Conservation (phyloP, 2,329 filamentous ascomycete species). For the Blastomyces silverae region DNA sequence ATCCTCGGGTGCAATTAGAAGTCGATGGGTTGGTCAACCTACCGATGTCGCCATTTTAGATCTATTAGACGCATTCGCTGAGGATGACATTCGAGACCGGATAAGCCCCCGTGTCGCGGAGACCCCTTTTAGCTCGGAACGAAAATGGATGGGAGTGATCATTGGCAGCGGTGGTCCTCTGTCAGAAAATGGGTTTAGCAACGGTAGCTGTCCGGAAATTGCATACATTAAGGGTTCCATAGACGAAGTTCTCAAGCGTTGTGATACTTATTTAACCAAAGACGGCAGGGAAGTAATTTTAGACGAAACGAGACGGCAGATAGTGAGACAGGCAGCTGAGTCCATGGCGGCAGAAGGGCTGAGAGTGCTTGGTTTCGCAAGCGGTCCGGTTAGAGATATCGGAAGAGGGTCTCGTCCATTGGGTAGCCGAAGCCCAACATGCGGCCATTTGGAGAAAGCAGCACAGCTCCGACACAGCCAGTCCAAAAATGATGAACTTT, state of each 20-base stretch:
- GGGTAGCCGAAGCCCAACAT: slow-evolving; percentile 50
- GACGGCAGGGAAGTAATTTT: slow-evolving; percentile 82
- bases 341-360: slow-evolving; percentile 83
- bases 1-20: slow-evolving; percentile 59
- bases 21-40: slow-evolving; percentile 92
- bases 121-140: slow-evolving; percentile 91
- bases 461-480: slow-evolving; percentile 26
- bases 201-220: slow-evolving; percentile 58
- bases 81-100: slow-evolving; percentile 82
- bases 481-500: slow-evolving; percentile 61
- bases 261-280: slow-evolving; percentile 80
- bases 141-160: slow-evolving; percentile 98
- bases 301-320: slow-evolving; percentile 65
- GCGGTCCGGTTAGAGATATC: slow-evolving; percentile 58
- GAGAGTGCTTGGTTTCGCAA: slow-evolving; percentile 87
- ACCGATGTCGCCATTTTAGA: slow-evolving; percentile 97
- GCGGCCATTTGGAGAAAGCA: slow-evolving; percentile 23
- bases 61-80: slow-evolving; percentile 79
- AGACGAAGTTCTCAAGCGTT: slow-evolving; percentile 76
- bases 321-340: slow-evolving; percentile 73
- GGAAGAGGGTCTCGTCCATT: slow-evolving; percentile 41
- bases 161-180: slow-evolving; percentile 51
- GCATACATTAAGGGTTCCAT: slow-evolving; percentile 95
- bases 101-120: slow-evolving; percentile 77
- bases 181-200: slow-evolving; percentile 43